Percentiles rank a stretch among this genome's conserved stretches.
Conservation (phyloP, 2,329 filamentous ascomycete species). For the Parastagonospora avenae region DNA sequence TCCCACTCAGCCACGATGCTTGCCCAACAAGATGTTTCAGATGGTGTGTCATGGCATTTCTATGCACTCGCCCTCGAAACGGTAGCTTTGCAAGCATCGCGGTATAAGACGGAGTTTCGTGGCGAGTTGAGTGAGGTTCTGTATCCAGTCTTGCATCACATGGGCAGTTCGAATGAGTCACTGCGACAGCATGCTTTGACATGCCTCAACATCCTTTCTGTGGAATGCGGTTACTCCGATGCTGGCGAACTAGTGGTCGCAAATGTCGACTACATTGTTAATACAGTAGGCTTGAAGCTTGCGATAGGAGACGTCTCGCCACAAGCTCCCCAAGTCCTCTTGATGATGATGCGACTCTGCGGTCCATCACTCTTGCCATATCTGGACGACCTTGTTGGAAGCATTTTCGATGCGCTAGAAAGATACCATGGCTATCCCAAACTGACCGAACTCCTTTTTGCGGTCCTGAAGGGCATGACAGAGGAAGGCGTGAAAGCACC, state of each 20-base stretch:
- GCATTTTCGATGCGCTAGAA: conserved; percentile 91
- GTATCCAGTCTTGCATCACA: conserved; percentile 87
- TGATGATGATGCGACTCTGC: conserved; percentile 92
- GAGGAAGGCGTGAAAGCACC: conserved; percentile 73
- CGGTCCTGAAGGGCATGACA: conserved; percentile 80
- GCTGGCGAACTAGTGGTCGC: conserved; percentile 81
- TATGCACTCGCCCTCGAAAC: conserved; percentile 82
- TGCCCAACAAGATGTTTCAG: conserved; percentile 47
- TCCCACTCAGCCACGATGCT: conserved; percentile 69
- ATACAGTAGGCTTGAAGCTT: conserved; percentile 84
- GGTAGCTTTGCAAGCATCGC: conserved; percentile 74
- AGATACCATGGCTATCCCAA: conserved; percentile 91
- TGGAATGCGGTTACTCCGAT: conserved; percentile 72
- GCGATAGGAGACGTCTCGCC: conserved; percentile 93
- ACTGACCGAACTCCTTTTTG: conserved; percentile 84
- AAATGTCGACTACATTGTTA: conserved; percentile 96
- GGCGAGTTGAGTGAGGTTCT: conserved; percentile 87
- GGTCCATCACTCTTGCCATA: conserved; percentile 83
- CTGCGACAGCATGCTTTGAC: conserved; percentile 83
- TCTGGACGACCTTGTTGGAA: conserved; percentile 87
- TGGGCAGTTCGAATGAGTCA: conserved; percentile 71
- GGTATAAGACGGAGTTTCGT: conserved; percentile 71
- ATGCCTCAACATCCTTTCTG: conserved; percentile 79
- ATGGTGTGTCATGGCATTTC: conserved; percentile 68
- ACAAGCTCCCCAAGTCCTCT: conserved; percentile 84